Evolutionary conservation across 1,284 basidiomycete genomes (phyloP), one percentile per base, ranked within the genome.

Genomic region (Crepidotus sp.): DNA sequence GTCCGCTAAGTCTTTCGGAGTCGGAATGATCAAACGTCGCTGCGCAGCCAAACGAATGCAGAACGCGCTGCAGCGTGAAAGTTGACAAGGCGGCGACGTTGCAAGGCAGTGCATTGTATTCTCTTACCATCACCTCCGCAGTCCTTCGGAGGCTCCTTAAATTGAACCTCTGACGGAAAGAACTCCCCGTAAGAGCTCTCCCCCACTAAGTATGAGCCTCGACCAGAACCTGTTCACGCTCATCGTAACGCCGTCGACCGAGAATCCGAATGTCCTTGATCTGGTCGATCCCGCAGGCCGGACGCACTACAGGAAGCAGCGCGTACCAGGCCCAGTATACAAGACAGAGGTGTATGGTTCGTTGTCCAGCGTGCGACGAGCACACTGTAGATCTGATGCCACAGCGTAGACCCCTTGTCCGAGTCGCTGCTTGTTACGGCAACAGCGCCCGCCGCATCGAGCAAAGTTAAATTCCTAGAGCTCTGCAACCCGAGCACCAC

Each of bases 141-240:
- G 45, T 36, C 34, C 8, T 14, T 25, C 10, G 8, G 19, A 17
- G 26, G 15, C 15, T 21, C 31, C 29, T 38, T 44, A 37, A 44
- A 37, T 37, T 18, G n/a, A 11, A 15, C 8, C 21, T 30, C 17
- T 29, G 6, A 21, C 34, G 11, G 15, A 27, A 8, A 35, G 29
- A 37, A 24, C n/a, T 15, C 7, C 17, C 22, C n/a, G 24, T n/a
- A 26, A 11, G 15, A 4, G 40, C 18, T n/a, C 15, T 3, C 13
- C 31, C 7, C 24, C 5, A 45, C 43, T 6, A n/a, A n/a, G n/a
- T n/a, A 86, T 86, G 83, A 84, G 80, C 54, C 67, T 88, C 37
- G 83, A 86, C 58, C 73, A 83, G 59, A 88, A 88, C 59, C 67
- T 89, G 5, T 89, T 88, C 63, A 88, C 85, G 3, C 74, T 89